A percentile compares a stretch with the other conserved stretches of the same genome.
Evolutionary conservation across 2,329 filamentous ascomycete species (phyloP).

Genomic region (Colletotrichum tabaci): DNA sequence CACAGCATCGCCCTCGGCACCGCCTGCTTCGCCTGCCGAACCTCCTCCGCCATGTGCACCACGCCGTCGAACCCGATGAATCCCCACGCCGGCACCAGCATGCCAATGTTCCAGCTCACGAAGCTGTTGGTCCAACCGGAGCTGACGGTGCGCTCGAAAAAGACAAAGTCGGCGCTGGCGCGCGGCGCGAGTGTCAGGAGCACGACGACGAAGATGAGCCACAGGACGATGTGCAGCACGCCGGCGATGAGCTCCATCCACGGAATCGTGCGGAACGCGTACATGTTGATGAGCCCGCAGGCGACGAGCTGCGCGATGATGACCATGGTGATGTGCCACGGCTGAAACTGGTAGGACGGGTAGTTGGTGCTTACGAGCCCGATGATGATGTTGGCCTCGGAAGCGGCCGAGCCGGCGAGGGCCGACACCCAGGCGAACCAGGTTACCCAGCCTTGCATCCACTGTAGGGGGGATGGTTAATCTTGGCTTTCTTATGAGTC

Average conservation of each 20-base stretch:
- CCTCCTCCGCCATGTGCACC: slow-evolving; percentile 44
- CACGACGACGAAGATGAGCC: slow-evolving; percentile 35
- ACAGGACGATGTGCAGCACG: slow-evolving; percentile 37
- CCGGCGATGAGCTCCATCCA: slow-evolving; percentile 40
- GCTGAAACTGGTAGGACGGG: slow-evolving; percentile 32
- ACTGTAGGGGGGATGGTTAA: background rate
- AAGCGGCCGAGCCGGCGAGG: slow-evolving; percentile 36
- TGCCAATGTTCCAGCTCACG: slow-evolving; percentile 42
- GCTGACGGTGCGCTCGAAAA: slow-evolving; percentile 36
- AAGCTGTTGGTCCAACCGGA: slow-evolving; percentile 41
- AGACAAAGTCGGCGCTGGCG: slow-evolving; percentile 36
- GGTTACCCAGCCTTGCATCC: slow-evolving; percentile 41
- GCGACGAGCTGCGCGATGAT: slow-evolving; percentile 38
- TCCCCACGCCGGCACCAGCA: slow-evolving; percentile 39
- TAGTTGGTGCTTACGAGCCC: slow-evolving; percentile 40
- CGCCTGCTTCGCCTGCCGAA: slow-evolving; percentile 37
- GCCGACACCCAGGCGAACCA: slow-evolving; percentile 41
- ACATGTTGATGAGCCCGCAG: slow-evolving; percentile 39
- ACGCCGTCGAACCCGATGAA: slow-evolving; percentile 40
- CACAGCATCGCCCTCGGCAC: slow-evolving; percentile 42
- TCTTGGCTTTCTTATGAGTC: background rate
- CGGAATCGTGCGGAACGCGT: slow-evolving; percentile 38
- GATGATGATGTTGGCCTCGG: slow-evolving; percentile 40
- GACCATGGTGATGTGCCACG: slow-evolving; percentile 40
- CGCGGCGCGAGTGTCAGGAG: slow-evolving; percentile 32